These are phyloP conservation scores for Bremia lactucae DNA, from an alignment of 352 stramenopile species.

Conservation along the genomic window DNA sequence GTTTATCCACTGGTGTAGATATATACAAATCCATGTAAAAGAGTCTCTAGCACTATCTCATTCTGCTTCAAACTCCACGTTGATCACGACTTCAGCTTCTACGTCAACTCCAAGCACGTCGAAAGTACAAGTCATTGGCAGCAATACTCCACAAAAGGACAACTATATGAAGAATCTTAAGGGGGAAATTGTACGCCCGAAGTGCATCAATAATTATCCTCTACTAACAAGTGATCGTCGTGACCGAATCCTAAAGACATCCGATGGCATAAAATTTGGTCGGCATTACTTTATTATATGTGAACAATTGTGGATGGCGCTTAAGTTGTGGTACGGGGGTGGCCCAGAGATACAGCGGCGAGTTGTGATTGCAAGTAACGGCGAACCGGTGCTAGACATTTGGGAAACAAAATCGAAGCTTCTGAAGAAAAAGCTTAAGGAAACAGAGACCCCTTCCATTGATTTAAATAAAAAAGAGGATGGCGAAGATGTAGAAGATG, in stretches of 20 bases:
- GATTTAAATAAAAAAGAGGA: constrained; percentile 38
- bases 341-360: constrained; percentile 77
- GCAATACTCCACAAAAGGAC: constrained; percentile 31
- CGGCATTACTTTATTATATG: constrained; percentile 83
- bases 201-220: constrained; percentile 76
- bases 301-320: constrained; percentile 81
- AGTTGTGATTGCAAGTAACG: constrained; percentile 59
- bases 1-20: constrained; percentile 82
- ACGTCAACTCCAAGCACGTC: constrained; percentile 27
- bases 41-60: constrained; percentile 20
- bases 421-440: constrained; percentile 33
- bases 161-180: constrained; percentile 67
- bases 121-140: constrained; percentile 22
- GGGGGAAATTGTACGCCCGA: constrained; percentile 69
- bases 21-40: constrained; percentile 42
- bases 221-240: constrained; percentile 60
- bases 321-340: constrained; percentile 89
- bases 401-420: constrained; percentile 53
- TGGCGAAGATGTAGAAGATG: constrained; percentile 20
- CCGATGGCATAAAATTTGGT: constrained; percentile 65
- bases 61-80: constrained; percentile 6
- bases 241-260: constrained; percentile 54
- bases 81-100: constrained; percentile 11
- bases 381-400: constrained; percentile 61
- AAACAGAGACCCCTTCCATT: constrained; percentile 14